Evolutionary conservation across 2,329 filamentous ascomycete species (phyloP).

Genomic region (Exophiala lecanii-corni): DNA sequence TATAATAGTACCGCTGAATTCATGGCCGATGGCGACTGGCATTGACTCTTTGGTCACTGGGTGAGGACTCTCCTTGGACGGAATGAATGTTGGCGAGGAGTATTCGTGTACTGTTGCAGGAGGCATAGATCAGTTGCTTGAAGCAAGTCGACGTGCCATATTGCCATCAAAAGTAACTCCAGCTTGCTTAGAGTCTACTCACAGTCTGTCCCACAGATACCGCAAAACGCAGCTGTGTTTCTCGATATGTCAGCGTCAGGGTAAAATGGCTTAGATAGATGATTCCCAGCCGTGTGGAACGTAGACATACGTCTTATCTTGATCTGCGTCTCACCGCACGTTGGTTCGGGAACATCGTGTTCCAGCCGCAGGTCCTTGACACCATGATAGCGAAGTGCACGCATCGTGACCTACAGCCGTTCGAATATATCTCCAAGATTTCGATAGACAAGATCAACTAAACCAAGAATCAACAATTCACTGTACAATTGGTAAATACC

Average conservation of each 20-base stretch:
- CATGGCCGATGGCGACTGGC: constrained; percentile 61
- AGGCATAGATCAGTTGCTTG: neutral
- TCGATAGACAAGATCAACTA: no score
- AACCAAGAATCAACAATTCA: no score
- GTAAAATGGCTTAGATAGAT: no score
- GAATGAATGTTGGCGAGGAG: constrained; percentile 46
- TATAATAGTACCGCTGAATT: constrained; percentile 57
- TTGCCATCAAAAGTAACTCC: no score
- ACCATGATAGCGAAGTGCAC: constrained; percentile 36
- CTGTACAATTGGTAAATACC: no score
- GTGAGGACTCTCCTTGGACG: constrained; percentile 45
- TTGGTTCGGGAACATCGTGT: constrained; percentile 32
- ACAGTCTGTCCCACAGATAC: constrained; percentile 38
- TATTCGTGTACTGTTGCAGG: constrained; percentile 46
- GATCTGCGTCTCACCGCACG: constrained; percentile 49
- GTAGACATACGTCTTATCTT: constrained; percentile 27
- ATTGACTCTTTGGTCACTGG: constrained; percentile 53
- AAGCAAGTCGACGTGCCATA: no score
- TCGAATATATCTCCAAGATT: no score
- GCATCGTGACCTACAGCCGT: constrained; percentile 28
- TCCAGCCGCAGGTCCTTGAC: constrained; percentile 33
- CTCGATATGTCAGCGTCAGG: constrained; percentile 14
- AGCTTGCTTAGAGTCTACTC: no score
- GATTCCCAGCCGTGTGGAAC: no score
- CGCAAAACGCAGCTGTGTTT: constrained; percentile 31